phyloP scores from a whole-genome alignment of 2,329 filamentous ascomycete species.

The Sporothrix variecibatus region DNA sequence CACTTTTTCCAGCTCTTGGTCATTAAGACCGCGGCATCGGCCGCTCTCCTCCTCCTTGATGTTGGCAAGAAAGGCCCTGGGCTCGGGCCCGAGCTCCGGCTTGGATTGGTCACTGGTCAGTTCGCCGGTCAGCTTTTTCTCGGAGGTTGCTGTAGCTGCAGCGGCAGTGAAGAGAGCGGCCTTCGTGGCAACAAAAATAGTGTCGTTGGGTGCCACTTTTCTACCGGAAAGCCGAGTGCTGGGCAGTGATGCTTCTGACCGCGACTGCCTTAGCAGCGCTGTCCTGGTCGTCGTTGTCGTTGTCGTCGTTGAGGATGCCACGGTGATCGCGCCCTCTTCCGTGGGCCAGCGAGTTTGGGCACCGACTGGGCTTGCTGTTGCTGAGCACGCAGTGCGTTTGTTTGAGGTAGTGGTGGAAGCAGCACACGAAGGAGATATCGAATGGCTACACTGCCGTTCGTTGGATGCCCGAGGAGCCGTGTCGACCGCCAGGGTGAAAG shows the following conservation, averaged over 20 bases:
- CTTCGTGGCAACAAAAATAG: background rate
- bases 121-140: conserved; percentile 25
- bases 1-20: conserved; percentile 54
- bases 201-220: background rate
- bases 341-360: conserved; percentile 12
- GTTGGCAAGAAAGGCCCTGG: conserved; percentile 1
- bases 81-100: background rate
- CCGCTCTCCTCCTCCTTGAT: conserved; percentile 33
- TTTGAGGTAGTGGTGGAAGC: background rate
- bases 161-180: conserved; percentile 16
- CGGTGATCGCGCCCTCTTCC: conserved; percentile 7
- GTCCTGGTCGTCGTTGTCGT: conserved; percentile 15
- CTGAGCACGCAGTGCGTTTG: background rate
- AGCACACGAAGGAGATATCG: background rate
- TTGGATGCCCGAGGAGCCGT: conserved; percentile 31
- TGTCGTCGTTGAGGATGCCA: conserved; percentile 18
- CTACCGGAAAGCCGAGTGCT: conserved; percentile 5
- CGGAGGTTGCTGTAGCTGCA: conserved; percentile 22
- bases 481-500: conserved; percentile 35
- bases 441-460: conserved; percentile 30
- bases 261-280: background rate
- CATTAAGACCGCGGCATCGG: conserved; percentile 61
- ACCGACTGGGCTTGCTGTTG: background rate
- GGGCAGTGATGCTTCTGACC: background rate
- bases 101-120: conserved; percentile 23